Evolutionary conservation across 306 rosid genomes (phyloP).

Genomic region (Castanopsis chinensis): DNA sequence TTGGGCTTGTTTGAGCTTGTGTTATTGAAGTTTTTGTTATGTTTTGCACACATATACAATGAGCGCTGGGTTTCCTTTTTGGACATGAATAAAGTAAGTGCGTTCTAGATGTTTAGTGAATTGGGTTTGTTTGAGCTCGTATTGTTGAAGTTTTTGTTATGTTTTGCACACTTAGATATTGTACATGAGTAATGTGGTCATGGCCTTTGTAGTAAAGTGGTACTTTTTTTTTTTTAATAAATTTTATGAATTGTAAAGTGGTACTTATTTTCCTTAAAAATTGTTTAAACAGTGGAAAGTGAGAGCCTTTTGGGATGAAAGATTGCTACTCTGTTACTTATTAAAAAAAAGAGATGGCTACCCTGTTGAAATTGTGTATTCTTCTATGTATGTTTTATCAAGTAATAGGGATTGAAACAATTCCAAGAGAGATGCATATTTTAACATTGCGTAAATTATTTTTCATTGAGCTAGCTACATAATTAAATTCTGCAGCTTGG

Average conservation of each 20-base stretch:
- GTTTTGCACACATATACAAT: neutral
- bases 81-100: neutral
- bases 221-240: neutral
- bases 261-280: neutral
- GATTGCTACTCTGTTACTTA: neutral
- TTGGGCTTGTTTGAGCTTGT: slow-evolving; percentile 5
- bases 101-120: slow-evolving; percentile 8
- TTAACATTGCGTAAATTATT: neutral
- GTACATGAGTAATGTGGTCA: neutral
- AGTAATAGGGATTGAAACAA: neutral
- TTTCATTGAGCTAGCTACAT: neutral
- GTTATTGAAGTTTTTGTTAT: neutral
- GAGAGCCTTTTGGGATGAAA: neutral
- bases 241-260: neutral
- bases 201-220: neutral
- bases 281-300: neutral
- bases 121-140: slow-evolving; percentile 3
- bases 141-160: neutral
- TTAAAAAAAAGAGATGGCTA: too few species aligned
- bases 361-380: too few species aligned
- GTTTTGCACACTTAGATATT: neutral
- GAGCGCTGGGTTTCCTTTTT: neutral
- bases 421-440: neutral
- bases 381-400: too few species aligned
- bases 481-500: slow-evolving; percentile 46